A percentile compares a stretch with the other conserved stretches of the same genome.
phyloP scores from a whole-genome alignment of 306 rosid genomes.

The Sphenostylis stenocarpa region DNA sequence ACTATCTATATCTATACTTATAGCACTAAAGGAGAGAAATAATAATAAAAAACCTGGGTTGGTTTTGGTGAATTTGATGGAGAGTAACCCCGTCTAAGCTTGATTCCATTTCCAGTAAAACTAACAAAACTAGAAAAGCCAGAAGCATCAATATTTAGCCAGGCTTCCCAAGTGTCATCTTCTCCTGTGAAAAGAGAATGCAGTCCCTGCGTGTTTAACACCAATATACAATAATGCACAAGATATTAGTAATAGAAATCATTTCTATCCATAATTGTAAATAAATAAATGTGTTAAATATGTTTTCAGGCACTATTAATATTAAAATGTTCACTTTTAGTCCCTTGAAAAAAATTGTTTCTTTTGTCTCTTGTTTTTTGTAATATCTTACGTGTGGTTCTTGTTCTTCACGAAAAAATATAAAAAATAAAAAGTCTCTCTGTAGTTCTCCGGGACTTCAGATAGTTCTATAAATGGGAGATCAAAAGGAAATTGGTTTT shows the following conservation, averaged over 20 bases:
- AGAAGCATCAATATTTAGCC: conserved; percentile 88
- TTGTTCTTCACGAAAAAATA: neutral
- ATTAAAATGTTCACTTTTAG: neutral
- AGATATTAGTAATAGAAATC: conserved; percentile 7
- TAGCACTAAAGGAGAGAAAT: neutral
- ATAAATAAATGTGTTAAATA: neutral
- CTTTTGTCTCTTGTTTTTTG: neutral
- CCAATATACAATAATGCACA: conserved; percentile 36
- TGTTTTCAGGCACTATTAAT: neutral
- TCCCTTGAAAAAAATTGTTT: neutral
- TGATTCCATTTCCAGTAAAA: conserved; percentile 70
- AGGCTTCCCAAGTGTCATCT: conserved; percentile 96
- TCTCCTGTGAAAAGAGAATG: conserved; percentile 96
- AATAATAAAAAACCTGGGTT: conserved; percentile 58
- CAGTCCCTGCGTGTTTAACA: conserved; percentile 65
- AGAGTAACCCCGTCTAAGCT: conserved; percentile 94
- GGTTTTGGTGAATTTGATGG: conserved; percentile 78
- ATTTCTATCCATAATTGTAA: conserved; percentile 16
- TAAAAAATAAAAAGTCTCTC: too few species aligned
- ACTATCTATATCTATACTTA: neutral
- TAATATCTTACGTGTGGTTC: neutral
- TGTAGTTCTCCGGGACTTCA: neutral
- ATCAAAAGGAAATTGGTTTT: neutral
- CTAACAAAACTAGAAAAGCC: conserved; percentile 73
- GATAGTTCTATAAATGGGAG: neutral